Evolutionary conservation across 371 early-diverging fungal genomes (phyloP).

Genomic region (Encephalitozoon romaleae): DNA sequence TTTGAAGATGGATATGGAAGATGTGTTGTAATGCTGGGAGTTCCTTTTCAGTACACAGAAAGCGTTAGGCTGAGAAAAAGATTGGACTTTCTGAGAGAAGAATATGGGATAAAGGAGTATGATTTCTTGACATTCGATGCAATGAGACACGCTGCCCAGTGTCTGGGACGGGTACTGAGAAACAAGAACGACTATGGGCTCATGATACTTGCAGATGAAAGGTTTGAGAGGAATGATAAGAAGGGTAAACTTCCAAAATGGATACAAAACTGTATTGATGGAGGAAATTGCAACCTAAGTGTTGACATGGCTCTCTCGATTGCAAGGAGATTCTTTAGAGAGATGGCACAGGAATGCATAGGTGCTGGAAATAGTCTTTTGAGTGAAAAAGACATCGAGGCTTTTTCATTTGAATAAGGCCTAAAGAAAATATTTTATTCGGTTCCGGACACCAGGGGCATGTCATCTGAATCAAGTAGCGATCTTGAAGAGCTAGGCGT

Average conservation of each 20-base stretch:
- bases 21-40: constrained; percentile 84
- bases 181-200: constrained; percentile 97
- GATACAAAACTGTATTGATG: constrained; percentile 82
- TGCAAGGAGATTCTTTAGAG: constrained; percentile 80
- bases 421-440: constrained; percentile 7
- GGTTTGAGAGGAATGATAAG: constrained; percentile 85
- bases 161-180: constrained; percentile 83
- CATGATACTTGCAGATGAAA: constrained; percentile 95
- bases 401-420: neutral
- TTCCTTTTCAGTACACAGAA: constrained; percentile 88
- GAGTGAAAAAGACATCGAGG: constrained; percentile 7
- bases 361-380: constrained; percentile 18
- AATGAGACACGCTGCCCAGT: constrained; percentile 96
- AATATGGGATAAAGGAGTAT: constrained; percentile 82
- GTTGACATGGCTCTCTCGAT: constrained; percentile 92
- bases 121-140: constrained; percentile 98
- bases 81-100: constrained; percentile 81
- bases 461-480: constrained; percentile 6
- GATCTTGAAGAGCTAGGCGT: constrained; percentile 18
- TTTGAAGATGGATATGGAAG: constrained; percentile 97
- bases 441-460: neutral
- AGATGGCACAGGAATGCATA: constrained; percentile 72
- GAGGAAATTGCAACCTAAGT: constrained; percentile 77
- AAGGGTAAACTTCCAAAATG: constrained; percentile 89
- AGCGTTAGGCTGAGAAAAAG: constrained; percentile 76